Conservation (phyloP, 2,329 filamentous ascomycete genomes). For the Ophiostoma himal-ulmi region DNA sequence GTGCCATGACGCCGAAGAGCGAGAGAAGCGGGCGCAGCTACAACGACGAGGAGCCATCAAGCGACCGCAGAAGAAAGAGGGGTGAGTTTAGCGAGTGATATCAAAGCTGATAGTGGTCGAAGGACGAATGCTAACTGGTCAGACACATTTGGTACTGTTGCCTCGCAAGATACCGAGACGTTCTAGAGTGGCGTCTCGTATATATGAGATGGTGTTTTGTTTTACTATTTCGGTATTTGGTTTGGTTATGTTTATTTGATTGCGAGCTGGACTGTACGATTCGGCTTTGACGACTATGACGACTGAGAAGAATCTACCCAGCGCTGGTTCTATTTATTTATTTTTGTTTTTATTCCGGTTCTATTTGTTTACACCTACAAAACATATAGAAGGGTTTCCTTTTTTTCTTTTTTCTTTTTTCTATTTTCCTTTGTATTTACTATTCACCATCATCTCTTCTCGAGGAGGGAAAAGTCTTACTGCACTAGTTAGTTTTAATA, state of each 20-base stretch:
- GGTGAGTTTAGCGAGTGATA: slow-evolving; percentile 36
- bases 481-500: slow-evolving; percentile 4
- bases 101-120: not conserved
- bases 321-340: slow-evolving; percentile 10
- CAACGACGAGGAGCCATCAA: slow-evolving; percentile 42
- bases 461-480: not conserved
- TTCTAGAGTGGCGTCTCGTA: slow-evolving; percentile 35
- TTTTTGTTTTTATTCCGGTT: not conserved
- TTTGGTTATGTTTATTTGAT: not conserved
- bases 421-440: not conserved
- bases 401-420: not conserved
- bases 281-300: slow-evolving; percentile 11
- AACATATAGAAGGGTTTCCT: not conserved
- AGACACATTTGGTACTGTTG: slow-evolving; percentile 51
- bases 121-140: slow-evolving; percentile 10
- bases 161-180: slow-evolving; percentile 49
- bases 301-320: slow-evolving; percentile 11
- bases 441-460: not conserved
- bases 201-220: not conserved
- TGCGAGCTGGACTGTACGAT: slow-evolving; percentile 5
- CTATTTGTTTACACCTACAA: not conserved
- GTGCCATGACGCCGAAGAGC: slow-evolving; percentile 56
- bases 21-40: slow-evolving; percentile 33
- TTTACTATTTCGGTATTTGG: not conserved
- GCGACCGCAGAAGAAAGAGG: slow-evolving; percentile 51